These are phyloP conservation scores for Saccharomycodes ludwigii DNA, from an alignment of 805 yeast species.

Conservation along the genomic window DNA sequence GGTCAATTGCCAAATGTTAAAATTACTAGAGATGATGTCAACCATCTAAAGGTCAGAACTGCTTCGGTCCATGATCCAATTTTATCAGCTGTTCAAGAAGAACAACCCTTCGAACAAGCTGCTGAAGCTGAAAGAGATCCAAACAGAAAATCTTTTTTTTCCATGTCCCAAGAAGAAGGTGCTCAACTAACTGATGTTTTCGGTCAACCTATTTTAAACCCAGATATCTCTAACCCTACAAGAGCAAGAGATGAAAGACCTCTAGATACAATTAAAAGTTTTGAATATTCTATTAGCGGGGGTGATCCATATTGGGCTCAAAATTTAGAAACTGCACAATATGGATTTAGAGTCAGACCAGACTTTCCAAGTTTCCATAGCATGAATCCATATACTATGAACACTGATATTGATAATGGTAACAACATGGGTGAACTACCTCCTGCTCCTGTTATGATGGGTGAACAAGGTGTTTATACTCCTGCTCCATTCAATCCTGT, in stretches of 20 bases:
- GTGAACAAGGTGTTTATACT: conserved; percentile 49
- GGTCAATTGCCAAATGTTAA: conserved; percentile 25
- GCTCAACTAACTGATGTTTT: conserved; percentile 53
- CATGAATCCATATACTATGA: conserved; percentile 22
- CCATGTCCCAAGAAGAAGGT: conserved; percentile 15
- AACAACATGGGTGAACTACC: conserved; percentile 15
- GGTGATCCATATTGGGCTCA: conserved; percentile 75
- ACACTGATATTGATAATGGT: conserved; percentile 23
- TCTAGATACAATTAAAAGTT: conserved; percentile 84
- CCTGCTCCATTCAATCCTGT: too few relatives aligned
- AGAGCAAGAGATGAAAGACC: conserved; percentile 93
- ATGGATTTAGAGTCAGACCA: conserved; percentile 82
- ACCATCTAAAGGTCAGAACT: conserved; percentile 49
- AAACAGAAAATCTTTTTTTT: conserved; percentile 27
- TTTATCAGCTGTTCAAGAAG: conserved; percentile 84
- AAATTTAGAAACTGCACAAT: conserved; percentile 61
- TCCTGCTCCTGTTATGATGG: conserved; percentile 9
- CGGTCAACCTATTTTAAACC: conserved; percentile 65
- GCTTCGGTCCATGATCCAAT: conserved; percentile 82
- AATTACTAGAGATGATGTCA: conserved; percentile 38
- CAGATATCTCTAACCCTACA: conserved; percentile 89
- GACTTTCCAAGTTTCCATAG: conserved; percentile 45
- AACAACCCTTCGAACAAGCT: conserved; percentile 81
- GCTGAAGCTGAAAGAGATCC: conserved; percentile 25
- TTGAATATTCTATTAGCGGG: conserved; percentile 80